A percentile compares a stretch with the other conserved stretches of the same genome.
Evolutionary conservation across 805 yeast species (phyloP).

Genomic region (Pichia scutulata): DNA sequence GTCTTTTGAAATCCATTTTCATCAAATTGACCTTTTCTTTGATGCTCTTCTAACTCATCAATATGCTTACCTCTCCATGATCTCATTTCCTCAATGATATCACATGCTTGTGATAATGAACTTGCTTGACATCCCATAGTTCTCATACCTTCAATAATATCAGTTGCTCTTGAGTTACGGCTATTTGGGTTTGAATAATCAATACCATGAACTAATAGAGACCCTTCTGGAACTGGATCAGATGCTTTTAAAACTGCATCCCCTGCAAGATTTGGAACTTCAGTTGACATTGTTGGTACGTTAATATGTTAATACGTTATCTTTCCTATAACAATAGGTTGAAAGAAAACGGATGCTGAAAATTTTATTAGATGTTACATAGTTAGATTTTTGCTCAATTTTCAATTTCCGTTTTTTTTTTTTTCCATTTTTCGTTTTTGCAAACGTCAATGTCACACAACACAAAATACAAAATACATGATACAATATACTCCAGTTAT

Average conservation of each 20-base stretch:
- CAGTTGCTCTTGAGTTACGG: conserved; percentile 69
- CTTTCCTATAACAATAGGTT: not conserved
- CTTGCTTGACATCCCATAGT: conserved; percentile 98
- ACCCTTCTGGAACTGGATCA: conserved; percentile 75
- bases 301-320: not conserved
- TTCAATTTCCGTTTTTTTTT: no score
- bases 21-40: conserved; percentile 68
- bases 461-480: no score
- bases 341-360: not conserved
- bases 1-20: conserved; percentile 73
- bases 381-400: not conserved
- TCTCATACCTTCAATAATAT: conserved; percentile 74
- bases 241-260: conserved; percentile 90
- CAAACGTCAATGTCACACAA: no score
- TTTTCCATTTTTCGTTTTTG: not conserved
- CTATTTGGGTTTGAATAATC: conserved; percentile 80
- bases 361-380: not conserved
- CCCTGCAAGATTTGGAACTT: conserved; percentile 65
- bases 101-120: conserved; percentile 79
- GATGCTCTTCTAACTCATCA: conserved; percentile 61
- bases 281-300: conserved; percentile 16
- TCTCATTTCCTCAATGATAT: conserved; percentile 88
- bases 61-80: conserved; percentile 81
- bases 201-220: conserved; percentile 75
- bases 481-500: no score